phyloP scores from a whole-genome alignment of 768 basidiomycete genomes.

The Mycena albidolilacea region DNA sequence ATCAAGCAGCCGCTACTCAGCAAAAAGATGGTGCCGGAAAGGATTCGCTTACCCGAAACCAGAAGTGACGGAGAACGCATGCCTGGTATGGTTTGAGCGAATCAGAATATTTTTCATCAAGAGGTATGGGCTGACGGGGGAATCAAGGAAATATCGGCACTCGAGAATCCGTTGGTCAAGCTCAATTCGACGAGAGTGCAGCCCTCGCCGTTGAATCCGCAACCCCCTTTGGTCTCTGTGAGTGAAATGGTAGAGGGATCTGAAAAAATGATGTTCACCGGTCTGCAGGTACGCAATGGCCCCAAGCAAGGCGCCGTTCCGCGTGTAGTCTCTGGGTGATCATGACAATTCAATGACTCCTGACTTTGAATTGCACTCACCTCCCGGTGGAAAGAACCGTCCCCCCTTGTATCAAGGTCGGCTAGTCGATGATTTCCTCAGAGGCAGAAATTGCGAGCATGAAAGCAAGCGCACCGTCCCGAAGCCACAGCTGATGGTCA shows the following conservation, averaged over 20 bases:
- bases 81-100: conserved; percentile 42
- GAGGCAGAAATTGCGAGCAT: neutral
- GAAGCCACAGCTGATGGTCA: neutral
- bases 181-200: conserved; percentile 53
- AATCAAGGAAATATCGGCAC: conserved; percentile 52
- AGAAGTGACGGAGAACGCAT: conserved; percentile 54
- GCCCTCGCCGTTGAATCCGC: conserved; percentile 54
- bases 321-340: conserved; percentile 33
- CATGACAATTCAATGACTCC: neutral
- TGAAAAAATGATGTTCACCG: neutral
- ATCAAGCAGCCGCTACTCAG: too few relatives aligned
- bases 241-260: neutral
- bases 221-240: conserved; percentile 40
- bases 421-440: neutral
- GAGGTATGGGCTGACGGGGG: conserved; percentile 36
- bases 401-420: neutral
- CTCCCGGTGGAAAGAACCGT: neutral
- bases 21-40: too few relatives aligned
- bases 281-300: conserved; percentile 49
- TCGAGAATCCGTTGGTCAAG: conserved; percentile 51
- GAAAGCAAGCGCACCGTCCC: neutral
- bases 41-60: conserved; percentile 52
- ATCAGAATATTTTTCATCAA: neutral
- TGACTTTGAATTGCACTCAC: neutral
- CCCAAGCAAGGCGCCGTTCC: conserved; percentile 44